Evolutionary conservation across 768 basidiomycete species (phyloP).

Genomic region (Saitozyma podzolica): DNA sequence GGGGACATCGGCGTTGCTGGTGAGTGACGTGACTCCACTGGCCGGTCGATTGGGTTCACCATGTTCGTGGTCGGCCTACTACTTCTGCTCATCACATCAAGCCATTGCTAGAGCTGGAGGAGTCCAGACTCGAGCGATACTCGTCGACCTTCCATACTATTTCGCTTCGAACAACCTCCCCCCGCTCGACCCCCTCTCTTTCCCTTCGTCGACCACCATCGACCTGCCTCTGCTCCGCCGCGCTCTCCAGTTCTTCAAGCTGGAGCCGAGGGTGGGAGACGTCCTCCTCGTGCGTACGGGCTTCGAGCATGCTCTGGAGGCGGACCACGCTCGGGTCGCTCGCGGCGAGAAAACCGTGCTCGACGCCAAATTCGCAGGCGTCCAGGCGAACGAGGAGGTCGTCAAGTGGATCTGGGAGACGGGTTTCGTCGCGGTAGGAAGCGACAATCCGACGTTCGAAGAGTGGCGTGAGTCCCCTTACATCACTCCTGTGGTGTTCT

Average conservation of each 20-base stretch:
- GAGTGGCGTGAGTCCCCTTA: conserved; percentile 9
- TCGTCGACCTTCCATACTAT: conserved; percentile 13
- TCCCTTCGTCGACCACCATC: conserved; percentile 5
- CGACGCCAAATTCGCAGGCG: conserved; percentile 1
- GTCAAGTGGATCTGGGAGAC: conserved; percentile 16
- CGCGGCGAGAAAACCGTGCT: not conserved
- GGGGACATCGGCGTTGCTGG: conserved; percentile 19
- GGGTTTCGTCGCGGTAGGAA: conserved; percentile 16
- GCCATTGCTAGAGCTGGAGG: conserved; percentile 13
- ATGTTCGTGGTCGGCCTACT: no score
- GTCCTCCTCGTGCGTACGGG: conserved; percentile 16
- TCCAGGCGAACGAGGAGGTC: conserved; percentile 9
- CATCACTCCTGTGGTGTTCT: not conserved
- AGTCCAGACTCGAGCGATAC: conserved; percentile 10
- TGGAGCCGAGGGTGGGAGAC: conserved; percentile 12
- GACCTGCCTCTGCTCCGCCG: conserved; percentile 1
- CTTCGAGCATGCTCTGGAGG: conserved; percentile 10
- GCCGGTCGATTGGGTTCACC: not conserved
- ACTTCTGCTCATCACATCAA: not conserved
- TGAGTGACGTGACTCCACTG: conserved; percentile 7
- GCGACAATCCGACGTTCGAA: conserved; percentile 15
- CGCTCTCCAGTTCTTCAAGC: conserved; percentile 5
- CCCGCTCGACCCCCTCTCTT: conserved; percentile 4
- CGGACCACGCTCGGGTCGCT: not conserved
- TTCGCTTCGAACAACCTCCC: not conserved